Base-by-base conservation (phyloP, 2,329 filamentous ascomycete species). In the Calonectria ilicicola region DNA sequence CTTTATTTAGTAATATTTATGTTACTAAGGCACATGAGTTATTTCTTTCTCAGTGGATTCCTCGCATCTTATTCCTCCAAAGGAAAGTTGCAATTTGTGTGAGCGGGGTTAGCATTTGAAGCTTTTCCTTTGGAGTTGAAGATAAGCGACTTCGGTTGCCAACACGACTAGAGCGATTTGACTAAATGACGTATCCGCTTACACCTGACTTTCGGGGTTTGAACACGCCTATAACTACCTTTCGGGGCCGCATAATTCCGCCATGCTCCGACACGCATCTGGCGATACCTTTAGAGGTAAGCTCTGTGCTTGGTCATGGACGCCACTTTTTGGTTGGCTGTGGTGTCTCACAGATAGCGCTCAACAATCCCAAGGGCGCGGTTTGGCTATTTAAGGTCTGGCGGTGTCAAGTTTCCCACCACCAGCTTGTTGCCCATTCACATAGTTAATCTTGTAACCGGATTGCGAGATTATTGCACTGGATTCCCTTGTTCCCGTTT, bases 41-140 rank as follows among this genome's bases (percentile, higher is more conserved):
- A 60, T 60, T 60, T 60, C 53, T 60, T 60, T 40, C 53, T 19
- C 12, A 7, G 21, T 12, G 21, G 35, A 5, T 19, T 60, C 17
- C 35, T 40, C 32, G 32, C 15, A 40, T 60, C 21, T 40, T 40
- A 40, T 40, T 29, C 58, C 58, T 46, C 58, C 5, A 63, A 46
- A 46, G 58, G 38, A 29, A 63, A 44, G 38, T 29, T 63, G 58
- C 26, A n/a, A 46, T 23, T 29, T 4, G n/a, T 14, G 27, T 12
- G 40, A 27, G 65, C 65, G 65, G 51, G 65, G 65, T 47, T 40
- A 9, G 35, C 6, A 67, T 49, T n/a, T 32, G 21, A 67, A 62
- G 29, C 65, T 53, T 60, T 67, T 46, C 65, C 65, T 67, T 67
- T 67, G 53, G 65, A 67, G 65, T 67, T 60, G 40, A 67, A 60